Base-by-base conservation (phyloP, 768 basidiomycete genomes). In the Mycena floridula region DNA sequence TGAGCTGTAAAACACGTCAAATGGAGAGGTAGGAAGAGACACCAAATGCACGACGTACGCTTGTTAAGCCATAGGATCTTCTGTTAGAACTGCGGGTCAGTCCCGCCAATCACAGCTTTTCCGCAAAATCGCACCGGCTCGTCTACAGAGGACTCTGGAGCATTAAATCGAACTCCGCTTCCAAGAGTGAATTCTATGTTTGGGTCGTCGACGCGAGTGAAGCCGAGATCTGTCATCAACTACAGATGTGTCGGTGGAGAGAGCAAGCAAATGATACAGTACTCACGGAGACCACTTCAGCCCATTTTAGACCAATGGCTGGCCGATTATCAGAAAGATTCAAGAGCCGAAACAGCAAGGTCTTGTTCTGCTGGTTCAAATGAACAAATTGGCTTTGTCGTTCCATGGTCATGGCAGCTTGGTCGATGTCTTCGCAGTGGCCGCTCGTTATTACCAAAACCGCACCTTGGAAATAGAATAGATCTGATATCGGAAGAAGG, bases 211-310 rank as follows among this genome's bases (percentile, higher is more conserved):
- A 81, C 79, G 51, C 80, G 82, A 3, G 64, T 63, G 60, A 90
- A 90, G 26, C 87, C 87, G 76, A 90, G 79, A 38, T 84, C 83
- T 27, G 68, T 64, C 86, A 90, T 86, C 27, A 86, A 63, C 87
- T 89, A 52, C 7, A 36, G 25, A 2, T 25, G 21, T 24, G 7
- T 35, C n/a, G n/a, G n/a, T n/a, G n/a, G n/a, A 7, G 5, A 46
- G 8, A 9, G 23, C 22, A 6, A 43, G 15, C 40, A 3, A 37
- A 39, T n/a, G n/a, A n/a, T n/a, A n/a, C n/a, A n/a, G n/a, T 43
- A 37, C 18, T 32, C 24, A 43, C 63, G 40, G 44, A 85, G 89
- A 69, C 79, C 83, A 25, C 88, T 56, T 58, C 90, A 88, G 45
- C 84, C 89, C 89, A 89, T 48, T 82, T 82, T 81, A 91, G 79